Evolutionary conservation across 2,329 filamentous ascomycete genomes (phyloP).

Genomic region (Fusarium citri): DNA sequence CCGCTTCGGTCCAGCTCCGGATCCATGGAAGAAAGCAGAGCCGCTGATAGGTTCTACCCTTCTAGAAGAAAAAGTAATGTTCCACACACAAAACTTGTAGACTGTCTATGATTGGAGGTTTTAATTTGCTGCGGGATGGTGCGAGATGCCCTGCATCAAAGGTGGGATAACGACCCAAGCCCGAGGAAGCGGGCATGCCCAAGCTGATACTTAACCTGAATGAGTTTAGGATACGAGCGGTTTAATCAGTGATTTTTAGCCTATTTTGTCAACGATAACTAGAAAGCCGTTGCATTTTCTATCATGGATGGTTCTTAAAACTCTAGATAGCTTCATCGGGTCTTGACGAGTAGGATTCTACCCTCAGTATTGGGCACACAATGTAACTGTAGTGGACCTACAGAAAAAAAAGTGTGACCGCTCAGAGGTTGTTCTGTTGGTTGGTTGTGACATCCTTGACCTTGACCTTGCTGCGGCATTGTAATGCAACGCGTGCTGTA

Average conservation of each 20-base stretch:
- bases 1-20: background rate
- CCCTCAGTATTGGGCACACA: background rate
- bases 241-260: background rate
- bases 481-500: slow-evolving; percentile 1
- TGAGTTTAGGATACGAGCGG: background rate
- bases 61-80: background rate
- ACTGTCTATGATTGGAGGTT: background rate
- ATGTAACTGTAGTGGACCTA: background rate
- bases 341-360: background rate
- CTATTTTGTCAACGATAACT: background rate
- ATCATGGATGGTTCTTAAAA: background rate
- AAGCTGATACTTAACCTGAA: background rate
- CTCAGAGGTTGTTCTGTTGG: background rate
- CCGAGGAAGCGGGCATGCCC: background rate
- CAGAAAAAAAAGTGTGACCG: background rate
- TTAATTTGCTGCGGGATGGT: slow-evolving; percentile 2
- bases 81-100: background rate
- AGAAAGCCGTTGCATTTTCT: background rate
- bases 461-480: background rate
- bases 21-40: background rate
- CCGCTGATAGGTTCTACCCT: background rate
- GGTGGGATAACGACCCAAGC: background rate
- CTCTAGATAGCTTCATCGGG: background rate
- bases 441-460: slow-evolving; percentile 7
- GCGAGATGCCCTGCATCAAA: background rate